These are phyloP conservation scores for Plantago elongata DNA, from an alignment of 257 asterid genomes.

Conservation along the genomic window DNA sequence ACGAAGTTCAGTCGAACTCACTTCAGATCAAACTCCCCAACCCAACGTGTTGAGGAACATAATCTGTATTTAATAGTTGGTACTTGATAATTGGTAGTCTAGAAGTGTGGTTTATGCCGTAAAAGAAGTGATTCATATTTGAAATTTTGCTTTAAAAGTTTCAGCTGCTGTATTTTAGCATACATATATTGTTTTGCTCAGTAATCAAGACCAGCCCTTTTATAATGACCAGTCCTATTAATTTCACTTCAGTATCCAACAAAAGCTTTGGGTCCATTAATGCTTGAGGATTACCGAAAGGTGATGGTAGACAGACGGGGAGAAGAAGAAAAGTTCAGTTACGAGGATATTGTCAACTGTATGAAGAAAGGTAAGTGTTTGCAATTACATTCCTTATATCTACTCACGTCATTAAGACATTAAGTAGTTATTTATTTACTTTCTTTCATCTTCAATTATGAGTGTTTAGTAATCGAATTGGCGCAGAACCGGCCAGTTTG, in stretches of 20 bases:
- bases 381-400: not conserved
- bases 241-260: slow-evolving; percentile 69
- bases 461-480: not conserved
- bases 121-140: not conserved
- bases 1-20: not conserved
- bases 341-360: slow-evolving; percentile 65
- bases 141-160: not conserved
- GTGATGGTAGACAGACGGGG: slow-evolving; percentile 85
- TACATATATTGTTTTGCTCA: not conserved
- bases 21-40: not conserved
- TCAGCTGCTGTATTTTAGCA: not conserved
- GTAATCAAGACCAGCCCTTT: not conserved
- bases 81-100: not conserved
- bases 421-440: not conserved
- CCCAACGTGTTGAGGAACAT: not conserved
- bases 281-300: slow-evolving; percentile 85
- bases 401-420: not conserved
- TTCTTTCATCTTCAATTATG: not conserved
- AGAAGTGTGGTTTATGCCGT: not conserved
- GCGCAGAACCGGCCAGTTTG: not conserved
- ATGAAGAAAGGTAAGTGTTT: slow-evolving; percentile 26
- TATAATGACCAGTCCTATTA: not conserved
- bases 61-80: not conserved
- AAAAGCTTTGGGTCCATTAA: slow-evolving; percentile 82
- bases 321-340: slow-evolving; percentile 70